Evolutionary conservation across 257 asterid species (phyloP), one percentile per base, ranked within the genome.

Genomic region (Verbascum thapsus): DNA sequence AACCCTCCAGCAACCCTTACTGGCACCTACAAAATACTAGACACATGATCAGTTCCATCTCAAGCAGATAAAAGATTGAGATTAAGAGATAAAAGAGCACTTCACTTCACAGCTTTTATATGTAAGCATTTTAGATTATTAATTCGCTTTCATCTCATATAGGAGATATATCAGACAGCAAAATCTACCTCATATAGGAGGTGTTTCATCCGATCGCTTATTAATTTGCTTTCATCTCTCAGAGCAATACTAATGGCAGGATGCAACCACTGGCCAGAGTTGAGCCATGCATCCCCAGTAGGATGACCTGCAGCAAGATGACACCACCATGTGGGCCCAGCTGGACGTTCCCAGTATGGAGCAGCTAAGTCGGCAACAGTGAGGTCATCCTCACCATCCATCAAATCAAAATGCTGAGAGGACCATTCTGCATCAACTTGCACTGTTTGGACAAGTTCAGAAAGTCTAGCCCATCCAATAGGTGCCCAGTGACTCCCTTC

Each of bases 271-370:
- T 74, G 83, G 61, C 96, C 89, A 73, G 76, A 45, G 66, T 50
- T 77, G 22, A 91, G 87, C 98, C 98, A 91, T 38, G 95, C 80
- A 53, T 86, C 91, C 2, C 83, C 78, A 44, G 49, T 59, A 32
- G 92, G 89, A 75, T 91, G 87, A 59, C 89, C 95, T 5, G 96
- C 96, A 76, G 87, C 66, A 64, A 91, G 78, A 77, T 91, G 98
- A 78, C 96, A 91, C 98, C 98, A 91, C 98, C 98, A 91, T 48
- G 79, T 84, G 13, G 97, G 98, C 72, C 98, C 98, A 56, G 76
- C 94, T 5, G 96, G 86, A 18, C 77, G 80, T 72, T 91, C 96
- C 98, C 98, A 88, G 70, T 88, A 91, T 3, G 98, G 98, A 53
- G 92, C 91, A 61, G 89, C 98, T 66, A 88, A 72, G 53, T 88